Base-by-base conservation (phyloP, 2,329 filamentous ascomycete species). In the Fusarium anguioides region DNA sequence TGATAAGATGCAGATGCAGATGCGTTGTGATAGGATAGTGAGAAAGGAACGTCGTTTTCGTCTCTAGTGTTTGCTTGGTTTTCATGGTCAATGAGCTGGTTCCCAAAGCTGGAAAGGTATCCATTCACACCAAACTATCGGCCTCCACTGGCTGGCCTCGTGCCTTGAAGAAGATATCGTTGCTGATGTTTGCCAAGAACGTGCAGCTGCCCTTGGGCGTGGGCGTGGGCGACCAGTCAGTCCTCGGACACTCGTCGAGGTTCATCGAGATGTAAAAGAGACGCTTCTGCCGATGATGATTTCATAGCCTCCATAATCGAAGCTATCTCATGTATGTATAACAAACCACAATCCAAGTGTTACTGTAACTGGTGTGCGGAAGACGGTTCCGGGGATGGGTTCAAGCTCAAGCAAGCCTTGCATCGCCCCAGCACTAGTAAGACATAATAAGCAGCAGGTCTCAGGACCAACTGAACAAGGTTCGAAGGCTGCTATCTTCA, bases 291-390 rank as follows among this genome's bases (percentile, higher is more conserved):
- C 44, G 35, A 40, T 40, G 26, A 64, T 67, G 63, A 59, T 59
- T 64, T 64, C 57, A 53, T 50, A 46, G 47, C 62, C 58, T 64
- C 63, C 51, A 47, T 67, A 18, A 36, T 57, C 41, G 41, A 67
- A 54, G 48, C 44, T 51, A 54, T 47, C 9, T 39, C 36, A 31
- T 39, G 40, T 35, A 36, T 18, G 35, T 35, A 37, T 23, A 41
- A 26, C 27, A 39, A 36, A 41, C 11, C 15, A 21, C 49, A 17
- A 29, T 18, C 26, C 35, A 45, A 31, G 14, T 31, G 31, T 39
- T 45, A n/a, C n/a, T n/a, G n/a, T n/a, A 44, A 45, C 18, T 47
- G 31, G n/a, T 50, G 29, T 53, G 40, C 44, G 50, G 48, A 64
- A 48, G 45, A 29, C 39, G 47, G 35, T 42, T 52, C 54, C 39